phyloP scores from a whole-genome alignment of 768 basidiomycete genomes.

The Tubosaeta sp. region DNA sequence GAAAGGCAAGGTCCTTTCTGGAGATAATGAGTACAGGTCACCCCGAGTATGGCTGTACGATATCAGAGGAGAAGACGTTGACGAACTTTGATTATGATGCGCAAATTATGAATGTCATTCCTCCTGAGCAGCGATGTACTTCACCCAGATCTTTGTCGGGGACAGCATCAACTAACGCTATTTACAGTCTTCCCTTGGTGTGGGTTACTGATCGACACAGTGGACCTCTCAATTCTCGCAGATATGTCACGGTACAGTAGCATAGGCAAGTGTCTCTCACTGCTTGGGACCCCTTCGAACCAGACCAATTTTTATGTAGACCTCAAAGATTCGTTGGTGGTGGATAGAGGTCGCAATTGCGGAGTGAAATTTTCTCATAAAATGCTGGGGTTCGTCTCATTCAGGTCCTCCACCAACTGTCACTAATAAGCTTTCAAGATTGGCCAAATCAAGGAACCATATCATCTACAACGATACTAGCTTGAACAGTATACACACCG shows the following conservation, averaged over 20 bases:
- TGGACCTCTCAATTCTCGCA: conserved; percentile 68
- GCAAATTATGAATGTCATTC: conserved; percentile 50
- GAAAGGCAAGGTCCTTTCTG: conserved; percentile 65
- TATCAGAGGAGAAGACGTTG: conserved; percentile 84
- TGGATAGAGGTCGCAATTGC: conserved; percentile 60
- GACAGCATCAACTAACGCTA: background rate
- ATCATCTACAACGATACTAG: conserved; percentile 73
- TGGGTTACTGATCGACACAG: conserved; percentile 75
- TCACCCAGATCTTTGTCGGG: background rate
- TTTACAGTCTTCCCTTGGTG: conserved; percentile 90
- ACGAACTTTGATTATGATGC: conserved; percentile 74
- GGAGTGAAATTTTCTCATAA: conserved; percentile 64
- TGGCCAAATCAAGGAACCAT: conserved; percentile 71
- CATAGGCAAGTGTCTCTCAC: conserved; percentile 43
- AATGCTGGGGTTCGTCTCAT: conserved; percentile 62
- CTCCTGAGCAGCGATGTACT: conserved; percentile 42
- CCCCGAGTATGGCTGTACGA: conserved; percentile 91
- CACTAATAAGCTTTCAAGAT: conserved; percentile 36
- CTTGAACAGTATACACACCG: conserved; percentile 57
- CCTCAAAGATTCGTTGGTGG: conserved; percentile 63
- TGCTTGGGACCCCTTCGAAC: background rate
- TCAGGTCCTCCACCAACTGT: background rate
- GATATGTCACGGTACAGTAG: conserved; percentile 72
- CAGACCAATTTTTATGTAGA: conserved; percentile 36
- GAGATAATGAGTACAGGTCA: conserved; percentile 78